Evolutionary conservation across 1,284 basidiomycete genomes (phyloP).

Genomic region (Cryptococcus neoformans): DNA sequence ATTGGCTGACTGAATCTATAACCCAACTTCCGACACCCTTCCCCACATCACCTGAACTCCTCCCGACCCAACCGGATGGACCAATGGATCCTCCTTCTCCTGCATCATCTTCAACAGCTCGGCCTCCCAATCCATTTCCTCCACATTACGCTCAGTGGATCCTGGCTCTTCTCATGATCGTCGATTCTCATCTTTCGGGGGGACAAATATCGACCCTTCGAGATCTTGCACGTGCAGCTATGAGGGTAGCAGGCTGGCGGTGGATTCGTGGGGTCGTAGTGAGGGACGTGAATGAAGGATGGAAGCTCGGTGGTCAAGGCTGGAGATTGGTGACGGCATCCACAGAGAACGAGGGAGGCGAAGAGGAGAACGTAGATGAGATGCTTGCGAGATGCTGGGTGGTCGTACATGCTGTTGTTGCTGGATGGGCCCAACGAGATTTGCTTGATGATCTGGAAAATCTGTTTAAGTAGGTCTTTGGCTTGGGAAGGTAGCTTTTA

Average conservation of each 20-base stretch:
- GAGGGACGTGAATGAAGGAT: conserved; percentile 16
- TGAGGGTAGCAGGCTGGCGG: conserved; percentile 56
- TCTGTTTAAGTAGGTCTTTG: conserved; percentile 15
- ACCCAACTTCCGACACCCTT: conserved; percentile 13
- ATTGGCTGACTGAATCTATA: conserved; percentile 16
- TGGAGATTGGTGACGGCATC: conserved; percentile 2
- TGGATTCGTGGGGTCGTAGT: conserved; percentile 27
- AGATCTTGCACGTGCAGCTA: conserved; percentile 69
- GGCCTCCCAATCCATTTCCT: background rate
- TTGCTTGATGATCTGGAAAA: conserved; percentile 72
- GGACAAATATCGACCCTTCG: conserved; percentile 77
- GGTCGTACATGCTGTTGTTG: conserved; percentile 66
- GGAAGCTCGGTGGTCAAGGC: conserved; percentile 6
- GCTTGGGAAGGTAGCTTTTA: too few species aligned
- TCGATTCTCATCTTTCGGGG: conserved; percentile 68
- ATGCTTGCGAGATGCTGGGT: conserved; percentile 66
- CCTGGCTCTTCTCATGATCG: conserved; percentile 68
- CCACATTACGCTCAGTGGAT: conserved; percentile 73
- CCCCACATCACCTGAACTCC: conserved; percentile 8
- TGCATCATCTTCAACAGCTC: background rate
- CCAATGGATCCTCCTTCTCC: background rate
- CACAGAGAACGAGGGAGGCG: conserved; percentile 3
- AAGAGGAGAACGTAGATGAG: conserved; percentile 26
- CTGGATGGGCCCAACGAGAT: conserved; percentile 82
- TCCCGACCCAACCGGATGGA: conserved; percentile 14